Conservation (phyloP, 176 grass and related monocot genomes). For the Metroxylon sagu region DNA sequence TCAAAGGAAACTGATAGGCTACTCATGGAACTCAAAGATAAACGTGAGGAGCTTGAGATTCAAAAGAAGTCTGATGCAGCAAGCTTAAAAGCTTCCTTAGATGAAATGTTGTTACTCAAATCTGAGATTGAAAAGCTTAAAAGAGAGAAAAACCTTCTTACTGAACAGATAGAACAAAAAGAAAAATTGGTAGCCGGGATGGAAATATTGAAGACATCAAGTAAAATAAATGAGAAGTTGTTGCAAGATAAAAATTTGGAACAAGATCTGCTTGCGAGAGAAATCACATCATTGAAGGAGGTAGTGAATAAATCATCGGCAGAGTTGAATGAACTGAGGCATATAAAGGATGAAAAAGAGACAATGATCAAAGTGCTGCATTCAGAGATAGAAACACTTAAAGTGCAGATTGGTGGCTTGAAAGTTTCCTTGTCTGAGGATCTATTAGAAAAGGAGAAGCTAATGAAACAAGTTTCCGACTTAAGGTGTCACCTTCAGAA, state of each 20-base stretch:
- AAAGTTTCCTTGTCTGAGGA: constrained; percentile 54
- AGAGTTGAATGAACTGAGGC: constrained; percentile 37
- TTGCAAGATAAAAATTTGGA: constrained; percentile 52
- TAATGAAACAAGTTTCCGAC: constrained; percentile 42
- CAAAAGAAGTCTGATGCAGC: constrained; percentile 48
- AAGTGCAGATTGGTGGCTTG: constrained; percentile 39
- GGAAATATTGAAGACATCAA: constrained; percentile 5
- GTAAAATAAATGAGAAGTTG: constrained; percentile 37
- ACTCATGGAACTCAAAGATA: constrained; percentile 46
- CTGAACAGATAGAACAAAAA: constrained; percentile 37
- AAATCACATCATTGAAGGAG: constrained; percentile 39
- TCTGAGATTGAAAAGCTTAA: constrained; percentile 44
- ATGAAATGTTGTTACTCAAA: constrained; percentile 49
- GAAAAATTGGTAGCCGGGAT: constrained; percentile 32
- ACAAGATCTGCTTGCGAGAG: constrained; percentile 45
- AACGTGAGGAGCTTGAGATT: constrained; percentile 49
- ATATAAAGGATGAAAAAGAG: constrained; percentile 44
- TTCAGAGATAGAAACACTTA: constrained; percentile 45
- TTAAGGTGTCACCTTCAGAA: constrained; percentile 44
- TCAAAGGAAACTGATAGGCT: constrained; percentile 71
- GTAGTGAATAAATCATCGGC: constrained; percentile 34
- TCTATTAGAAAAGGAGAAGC: constrained; percentile 55
- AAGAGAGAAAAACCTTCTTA: constrained; percentile 44
- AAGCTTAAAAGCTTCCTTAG: constrained; percentile 40
- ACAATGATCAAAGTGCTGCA: constrained; percentile 39